A percentile compares a stretch with the other conserved stretches of the same genome.
Evolutionary conservation across 495 filamentous ascomycete species (phyloP).

Genomic region (Xylaria flabelliformis): DNA sequence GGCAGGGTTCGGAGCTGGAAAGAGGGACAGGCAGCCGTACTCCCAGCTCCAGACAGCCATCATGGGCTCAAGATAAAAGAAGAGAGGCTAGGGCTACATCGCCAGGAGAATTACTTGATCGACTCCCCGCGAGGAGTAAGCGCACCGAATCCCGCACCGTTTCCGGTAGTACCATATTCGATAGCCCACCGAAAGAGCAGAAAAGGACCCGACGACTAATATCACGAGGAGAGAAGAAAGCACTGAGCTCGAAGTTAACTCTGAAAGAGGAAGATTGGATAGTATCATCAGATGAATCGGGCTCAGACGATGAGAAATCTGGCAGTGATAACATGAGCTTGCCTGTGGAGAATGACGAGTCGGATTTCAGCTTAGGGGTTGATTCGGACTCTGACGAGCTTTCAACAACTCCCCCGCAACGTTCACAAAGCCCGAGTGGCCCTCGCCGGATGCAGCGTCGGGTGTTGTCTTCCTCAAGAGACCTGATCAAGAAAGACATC

Average conservation of each 20-base stretch:
- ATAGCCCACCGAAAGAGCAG: slow-evolving; percentile 18
- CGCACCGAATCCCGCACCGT: background rate
- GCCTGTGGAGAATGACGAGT: slow-evolving; percentile 28
- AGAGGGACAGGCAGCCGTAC: background rate
- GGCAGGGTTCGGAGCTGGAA: slow-evolving; percentile 14
- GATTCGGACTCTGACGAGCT: slow-evolving; percentile 34
- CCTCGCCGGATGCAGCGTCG: slow-evolving; percentile 31
- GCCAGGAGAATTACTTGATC: slow-evolving; percentile 15
- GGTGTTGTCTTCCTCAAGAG: slow-evolving; percentile 28
- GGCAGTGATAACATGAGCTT: slow-evolving; percentile 2
- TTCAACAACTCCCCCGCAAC: slow-evolving; percentile 27
- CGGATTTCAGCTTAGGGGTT: slow-evolving; percentile 33
- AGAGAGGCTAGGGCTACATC: background rate
- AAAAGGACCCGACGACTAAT: slow-evolving; percentile 16
- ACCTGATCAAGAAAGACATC: slow-evolving; percentile 28
- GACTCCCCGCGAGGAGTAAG: slow-evolving; percentile 19
- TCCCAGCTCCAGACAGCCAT: background rate
- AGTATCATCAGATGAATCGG: slow-evolving; percentile 14
- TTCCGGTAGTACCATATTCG: slow-evolving; percentile 2
- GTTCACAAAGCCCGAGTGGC: slow-evolving; percentile 28
- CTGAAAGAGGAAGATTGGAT: background rate
- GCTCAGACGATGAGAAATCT: background rate
- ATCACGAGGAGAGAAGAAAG: slow-evolving; percentile 19
- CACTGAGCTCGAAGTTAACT: background rate
- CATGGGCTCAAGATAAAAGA: background rate